phyloP scores from a whole-genome alignment of 2,329 filamentous ascomycete species.

The Neofusicoccum parvum region DNA sequence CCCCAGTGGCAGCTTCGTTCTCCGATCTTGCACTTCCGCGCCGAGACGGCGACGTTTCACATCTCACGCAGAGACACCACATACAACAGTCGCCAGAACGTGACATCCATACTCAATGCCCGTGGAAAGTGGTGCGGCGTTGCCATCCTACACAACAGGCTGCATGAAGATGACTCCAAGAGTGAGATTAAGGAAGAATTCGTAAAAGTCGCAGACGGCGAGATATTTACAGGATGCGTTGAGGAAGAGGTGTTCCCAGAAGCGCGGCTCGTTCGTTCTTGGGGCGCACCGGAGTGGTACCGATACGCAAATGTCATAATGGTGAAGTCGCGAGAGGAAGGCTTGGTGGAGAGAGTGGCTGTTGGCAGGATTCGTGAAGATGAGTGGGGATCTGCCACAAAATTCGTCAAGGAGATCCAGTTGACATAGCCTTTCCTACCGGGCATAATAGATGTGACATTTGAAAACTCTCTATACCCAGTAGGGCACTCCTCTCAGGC shows the following conservation, averaged over 20 bases:
- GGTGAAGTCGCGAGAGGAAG: background rate
- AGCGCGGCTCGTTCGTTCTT: background rate
- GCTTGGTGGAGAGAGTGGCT: conserved; percentile 14
- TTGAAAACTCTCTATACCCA: no score
- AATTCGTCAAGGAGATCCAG: background rate
- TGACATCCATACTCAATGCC: background rate
- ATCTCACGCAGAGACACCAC: background rate
- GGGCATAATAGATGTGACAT: no score
- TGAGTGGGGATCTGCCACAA: background rate
- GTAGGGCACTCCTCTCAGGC: no score
- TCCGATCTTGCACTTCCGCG: background rate
- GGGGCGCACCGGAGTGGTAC: background rate
- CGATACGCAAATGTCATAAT: background rate
- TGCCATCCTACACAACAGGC: background rate
- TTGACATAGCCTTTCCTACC: background rate
- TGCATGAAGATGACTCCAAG: conserved; percentile 20
- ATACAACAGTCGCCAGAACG: background rate
- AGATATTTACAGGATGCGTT: conserved; percentile 41
- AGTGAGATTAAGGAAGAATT: conserved; percentile 50
- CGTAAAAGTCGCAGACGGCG: conserved; percentile 57
- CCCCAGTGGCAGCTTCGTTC: background rate
- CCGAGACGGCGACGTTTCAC: background rate
- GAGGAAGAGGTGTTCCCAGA: background rate
- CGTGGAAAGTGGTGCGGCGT: background rate
- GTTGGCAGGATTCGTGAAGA: background rate